These are phyloP conservation scores for Halocafeteria seosinensis DNA, from an alignment of 108 stramenopile genomes.

Conservation along the genomic window DNA sequence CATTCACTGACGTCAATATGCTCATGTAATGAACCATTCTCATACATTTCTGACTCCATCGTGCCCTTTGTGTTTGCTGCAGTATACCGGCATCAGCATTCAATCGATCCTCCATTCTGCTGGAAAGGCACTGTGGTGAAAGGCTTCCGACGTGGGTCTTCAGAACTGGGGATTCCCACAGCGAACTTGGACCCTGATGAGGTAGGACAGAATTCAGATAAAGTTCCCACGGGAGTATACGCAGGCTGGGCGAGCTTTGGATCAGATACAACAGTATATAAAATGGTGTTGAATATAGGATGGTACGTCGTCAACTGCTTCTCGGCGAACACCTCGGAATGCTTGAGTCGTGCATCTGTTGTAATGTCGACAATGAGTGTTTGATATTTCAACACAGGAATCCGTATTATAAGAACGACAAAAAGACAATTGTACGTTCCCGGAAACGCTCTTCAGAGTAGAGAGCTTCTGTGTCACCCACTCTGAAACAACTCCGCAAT, in stretches of 20 bases:
- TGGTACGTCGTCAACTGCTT: conserved; percentile 29
- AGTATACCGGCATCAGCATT: too few relatives aligned
- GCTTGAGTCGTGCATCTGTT: conserved; percentile 8
- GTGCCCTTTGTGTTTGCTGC: too few relatives aligned
- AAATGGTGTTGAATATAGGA: conserved; percentile 67
- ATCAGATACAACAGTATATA: too few relatives aligned
- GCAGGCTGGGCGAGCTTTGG: conserved; percentile 49
- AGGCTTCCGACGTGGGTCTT: conserved; percentile 59
- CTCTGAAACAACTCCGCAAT: conserved; percentile 48
- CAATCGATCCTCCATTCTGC: conserved; percentile 44
- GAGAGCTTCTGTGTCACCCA: conserved; percentile 30
- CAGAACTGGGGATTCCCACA: conserved; percentile 73
- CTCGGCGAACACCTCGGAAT: too few relatives aligned
- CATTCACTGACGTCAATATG: too few relatives aligned
- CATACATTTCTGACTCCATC: too few relatives aligned
- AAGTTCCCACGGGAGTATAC: conserved; percentile 27
- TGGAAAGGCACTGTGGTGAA: conserved; percentile 44
- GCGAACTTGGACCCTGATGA: conserved; percentile 44
- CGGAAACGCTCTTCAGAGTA: conserved; percentile 37
- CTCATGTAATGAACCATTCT: too few relatives aligned
- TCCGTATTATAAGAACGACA: conserved; percentile 58
- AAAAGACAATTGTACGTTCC: conserved; percentile 61
- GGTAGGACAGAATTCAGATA: conserved; percentile 13
- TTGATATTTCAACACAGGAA: conserved; percentile 58
- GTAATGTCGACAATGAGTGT: conserved; percentile 62